A percentile compares a stretch with the other conserved stretches of the same genome.
Evolutionary conservation across 371 early-diverging fungal species (phyloP).

Genomic region (Saksenaea vasiformis): DNA sequence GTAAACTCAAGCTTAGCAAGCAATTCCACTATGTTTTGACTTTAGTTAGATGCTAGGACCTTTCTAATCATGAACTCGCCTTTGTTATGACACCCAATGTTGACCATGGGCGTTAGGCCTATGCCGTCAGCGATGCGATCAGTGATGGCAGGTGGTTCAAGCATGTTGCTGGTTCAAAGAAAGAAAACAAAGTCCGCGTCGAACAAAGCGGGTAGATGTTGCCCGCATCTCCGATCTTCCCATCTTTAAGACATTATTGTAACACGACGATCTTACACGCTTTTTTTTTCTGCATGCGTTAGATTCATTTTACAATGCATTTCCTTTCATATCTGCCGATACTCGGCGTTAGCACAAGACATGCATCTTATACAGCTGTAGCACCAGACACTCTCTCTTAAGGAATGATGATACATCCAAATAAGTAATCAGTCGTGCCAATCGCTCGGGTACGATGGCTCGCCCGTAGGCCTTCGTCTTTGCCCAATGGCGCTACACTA

Average conservation of each 20-base stretch:
- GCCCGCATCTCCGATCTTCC: neutral
- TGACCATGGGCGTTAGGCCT: constrained; percentile 46
- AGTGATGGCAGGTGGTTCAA: constrained; percentile 34
- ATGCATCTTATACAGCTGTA: too few relatives aligned
- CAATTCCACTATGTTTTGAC: constrained; percentile 41
- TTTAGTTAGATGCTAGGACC: neutral
- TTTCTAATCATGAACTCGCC: constrained; percentile 15
- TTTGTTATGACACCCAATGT: constrained; percentile 20
- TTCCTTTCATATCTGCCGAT: too few relatives aligned
- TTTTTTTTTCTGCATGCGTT: too few relatives aligned
- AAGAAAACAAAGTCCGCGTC: constrained; percentile 4
- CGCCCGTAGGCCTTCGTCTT: too few relatives aligned
- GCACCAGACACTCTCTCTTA: too few relatives aligned
- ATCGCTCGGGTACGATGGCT: too few relatives aligned
- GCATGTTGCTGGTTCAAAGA: constrained; percentile 20
- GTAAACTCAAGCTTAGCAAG: constrained; percentile 75
- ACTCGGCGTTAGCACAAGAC: too few relatives aligned
- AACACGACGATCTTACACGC: neutral
- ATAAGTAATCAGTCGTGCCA: too few relatives aligned
- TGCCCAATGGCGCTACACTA: too few relatives aligned
- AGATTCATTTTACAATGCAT: too few relatives aligned
- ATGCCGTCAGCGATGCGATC: constrained; percentile 26
- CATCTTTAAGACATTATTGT: neutral
- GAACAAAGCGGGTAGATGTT: neutral
- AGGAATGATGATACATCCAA: too few relatives aligned